A percentile compares a stretch with the other conserved stretches of the same genome.
Evolutionary conservation across 768 basidiomycete species (phyloP).

Genomic region (Lactarius tabidus): DNA sequence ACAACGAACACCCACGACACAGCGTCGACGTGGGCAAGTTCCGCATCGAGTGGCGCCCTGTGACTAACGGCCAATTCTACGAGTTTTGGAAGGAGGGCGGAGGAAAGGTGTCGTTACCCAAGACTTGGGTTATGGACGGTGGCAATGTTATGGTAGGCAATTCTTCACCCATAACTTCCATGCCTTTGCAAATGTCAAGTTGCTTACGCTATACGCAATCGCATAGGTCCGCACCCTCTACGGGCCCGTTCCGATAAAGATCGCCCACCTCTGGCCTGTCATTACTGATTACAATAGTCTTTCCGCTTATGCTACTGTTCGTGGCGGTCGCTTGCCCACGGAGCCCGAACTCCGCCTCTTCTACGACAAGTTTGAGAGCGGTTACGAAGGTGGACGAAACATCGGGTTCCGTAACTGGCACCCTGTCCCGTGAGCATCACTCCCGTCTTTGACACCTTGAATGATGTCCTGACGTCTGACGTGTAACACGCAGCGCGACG

Average conservation of each 20-base stretch:
- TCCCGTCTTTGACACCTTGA: background rate
- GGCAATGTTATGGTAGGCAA: constrained; percentile 47
- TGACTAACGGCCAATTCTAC: constrained; percentile 87
- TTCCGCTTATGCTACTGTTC: constrained; percentile 72
- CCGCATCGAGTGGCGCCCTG: constrained; percentile 76
- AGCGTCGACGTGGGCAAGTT: constrained; percentile 61
- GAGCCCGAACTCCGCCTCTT: constrained; percentile 84
- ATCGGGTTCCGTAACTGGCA: constrained; percentile 93
- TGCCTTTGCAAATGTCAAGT: background rate
- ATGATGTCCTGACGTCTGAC: constrained; percentile 8
- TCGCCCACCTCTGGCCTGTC: constrained; percentile 85
- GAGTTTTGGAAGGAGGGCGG: constrained; percentile 53
- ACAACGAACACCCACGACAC: constrained; percentile 80
- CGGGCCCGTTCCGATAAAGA: constrained; percentile 72
- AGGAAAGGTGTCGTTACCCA: constrained; percentile 51
- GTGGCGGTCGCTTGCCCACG: constrained; percentile 92
- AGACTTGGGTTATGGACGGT: constrained; percentile 64
- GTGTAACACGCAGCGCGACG: constrained; percentile 52
- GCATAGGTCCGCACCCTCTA: constrained; percentile 76
- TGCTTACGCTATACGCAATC: background rate
- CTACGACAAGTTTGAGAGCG: constrained; percentile 66
- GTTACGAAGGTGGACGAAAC: constrained; percentile 77
- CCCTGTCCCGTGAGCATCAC: constrained; percentile 69
- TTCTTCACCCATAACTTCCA: background rate
- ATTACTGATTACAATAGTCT: constrained; percentile 74